Base-by-base conservation (phyloP, 2,329 filamentous ascomycete genomes). In the Fusarium cyanostomum region DNA sequence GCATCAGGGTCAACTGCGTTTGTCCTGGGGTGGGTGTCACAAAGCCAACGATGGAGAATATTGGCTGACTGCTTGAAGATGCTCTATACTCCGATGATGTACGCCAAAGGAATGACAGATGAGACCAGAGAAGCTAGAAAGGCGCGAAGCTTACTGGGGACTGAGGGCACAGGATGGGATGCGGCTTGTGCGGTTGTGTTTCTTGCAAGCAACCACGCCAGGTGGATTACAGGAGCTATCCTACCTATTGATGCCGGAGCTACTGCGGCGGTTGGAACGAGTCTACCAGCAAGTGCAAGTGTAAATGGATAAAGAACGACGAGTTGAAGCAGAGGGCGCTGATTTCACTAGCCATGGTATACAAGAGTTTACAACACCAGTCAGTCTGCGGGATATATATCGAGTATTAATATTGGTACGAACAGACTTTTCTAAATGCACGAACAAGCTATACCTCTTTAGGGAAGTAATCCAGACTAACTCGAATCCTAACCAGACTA, bases 1-100 rank as follows among this genome's bases (percentile, higher is more conserved):
- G 78, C 5, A 81, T 84, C 15, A 72, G 81, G 7, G 81, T 83
- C 2, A 84, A 84, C 39, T 83, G 81, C 18, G 80, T 84, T 0
- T 81, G 79, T 59, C 80, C 81, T 4, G 80, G 79, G 9, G 57
- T 56, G 28, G 55, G 54, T 11, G 4, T 15, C 9, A 3, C 0
- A 3, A 0, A 1, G 4, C 1, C 1, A 0, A 8, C n/a, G n/a
- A n/a, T n/a, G 5, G 4, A 13, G 8, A 7, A 70, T 50, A 2
- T 9, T 1, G 9, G 41, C 43, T 67, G 8, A 62, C 45, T 6
- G 1, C 8, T 24, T 8, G 44, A 58, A 78, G 62, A 81, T 81
- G 77, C 71, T 82, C 0, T 82, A 81, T 53, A 82, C 80, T 0
- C 80, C 80, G 0, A 82, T 82, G 80, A 77, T 81, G 69, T 76